A percentile compares a stretch with the other conserved stretches of the same genome.
Evolutionary conservation across 1,284 basidiomycete genomes (phyloP).

Genomic region (Neotropicomus parvogracilis): DNA sequence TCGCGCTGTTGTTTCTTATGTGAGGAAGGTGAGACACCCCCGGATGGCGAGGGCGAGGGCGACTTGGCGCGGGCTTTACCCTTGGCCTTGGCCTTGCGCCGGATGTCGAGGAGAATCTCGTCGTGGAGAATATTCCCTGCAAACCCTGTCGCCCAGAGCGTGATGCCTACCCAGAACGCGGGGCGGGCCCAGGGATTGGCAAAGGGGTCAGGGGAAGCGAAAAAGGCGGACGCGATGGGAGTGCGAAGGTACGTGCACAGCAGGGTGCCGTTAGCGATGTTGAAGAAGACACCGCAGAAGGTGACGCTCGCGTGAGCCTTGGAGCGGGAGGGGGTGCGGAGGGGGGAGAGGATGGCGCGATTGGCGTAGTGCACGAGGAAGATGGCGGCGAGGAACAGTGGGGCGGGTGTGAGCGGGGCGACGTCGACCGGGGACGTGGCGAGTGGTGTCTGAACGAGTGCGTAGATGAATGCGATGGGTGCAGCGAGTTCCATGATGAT

Average conservation of each 20-base stretch:
- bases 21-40: no score
- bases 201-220: constrained; percentile 31
- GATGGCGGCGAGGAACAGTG: constrained; percentile 54
- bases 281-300: constrained; percentile 60
- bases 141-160: constrained; percentile 69
- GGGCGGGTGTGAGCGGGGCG: constrained; percentile 37
- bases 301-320: constrained; percentile 71
- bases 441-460: constrained; percentile 49
- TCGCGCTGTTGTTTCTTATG: constrained; percentile 30
- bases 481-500: constrained; percentile 84
- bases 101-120: constrained; percentile 78
- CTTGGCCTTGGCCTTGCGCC: constrained; percentile 45
- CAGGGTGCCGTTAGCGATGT: constrained; percentile 69
- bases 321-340: constrained; percentile 78
- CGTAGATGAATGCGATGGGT: constrained; percentile 56
- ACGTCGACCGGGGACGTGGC: constrained; percentile 27
- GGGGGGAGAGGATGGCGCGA: constrained; percentile 77
- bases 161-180: constrained; percentile 61
- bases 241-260: constrained; percentile 69
- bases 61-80: constrained; percentile 35
- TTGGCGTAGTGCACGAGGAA: constrained; percentile 82
- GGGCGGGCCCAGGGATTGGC: constrained; percentile 34
- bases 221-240: constrained; percentile 42
- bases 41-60: neutral
- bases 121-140: constrained; percentile 84